These are phyloP conservation scores for Cryptococcus sp. DNA, from an alignment of 1,284 basidiomycete genomes.

Conservation along the genomic window DNA sequence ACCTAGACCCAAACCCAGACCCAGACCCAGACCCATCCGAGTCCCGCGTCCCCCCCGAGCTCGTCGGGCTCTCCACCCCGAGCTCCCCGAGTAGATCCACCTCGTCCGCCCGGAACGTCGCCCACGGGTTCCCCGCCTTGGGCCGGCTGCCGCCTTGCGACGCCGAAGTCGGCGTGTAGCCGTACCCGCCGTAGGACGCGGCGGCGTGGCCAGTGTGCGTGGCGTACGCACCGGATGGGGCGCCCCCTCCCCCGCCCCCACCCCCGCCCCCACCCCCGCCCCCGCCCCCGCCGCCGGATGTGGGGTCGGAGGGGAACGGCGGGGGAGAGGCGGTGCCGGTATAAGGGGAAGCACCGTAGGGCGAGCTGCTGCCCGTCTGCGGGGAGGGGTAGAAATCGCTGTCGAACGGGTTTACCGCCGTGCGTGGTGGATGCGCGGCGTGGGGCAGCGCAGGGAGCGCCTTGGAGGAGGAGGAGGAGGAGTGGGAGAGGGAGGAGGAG, in stretches of 20 bases:
- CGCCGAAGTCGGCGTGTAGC: too few relatives aligned
- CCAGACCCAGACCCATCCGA: not conserved
- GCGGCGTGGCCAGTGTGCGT: too few relatives aligned
- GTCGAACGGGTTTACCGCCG: not conserved
- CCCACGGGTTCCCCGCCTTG: conserved; percentile 11
- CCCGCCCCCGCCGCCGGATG: too few relatives aligned
- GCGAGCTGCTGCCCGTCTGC: not conserved
- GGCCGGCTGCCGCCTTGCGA: too few relatives aligned
- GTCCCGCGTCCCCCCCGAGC: conserved; percentile 12
- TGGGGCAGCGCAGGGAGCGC: not conserved
- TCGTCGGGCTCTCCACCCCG: conserved; percentile 8
- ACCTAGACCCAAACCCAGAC: too few relatives aligned
- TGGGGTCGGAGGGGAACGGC: not conserved
- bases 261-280: too few relatives aligned
- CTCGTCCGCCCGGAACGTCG: conserved; percentile 11
- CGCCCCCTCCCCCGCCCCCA: too few relatives aligned
- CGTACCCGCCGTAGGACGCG: too few relatives aligned
- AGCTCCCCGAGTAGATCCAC: conserved; percentile 9
- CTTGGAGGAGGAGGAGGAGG: not conserved
- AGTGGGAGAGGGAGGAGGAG: too few relatives aligned
- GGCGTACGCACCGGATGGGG: too few relatives aligned
- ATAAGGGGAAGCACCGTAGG: conserved; percentile 1
- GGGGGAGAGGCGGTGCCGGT: conserved; percentile 1
- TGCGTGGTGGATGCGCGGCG: too few relatives aligned
- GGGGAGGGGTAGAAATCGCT: not conserved